phyloP scores from a whole-genome alignment of 2,329 filamentous ascomycete genomes.

The Xylaria sp. region DNA sequence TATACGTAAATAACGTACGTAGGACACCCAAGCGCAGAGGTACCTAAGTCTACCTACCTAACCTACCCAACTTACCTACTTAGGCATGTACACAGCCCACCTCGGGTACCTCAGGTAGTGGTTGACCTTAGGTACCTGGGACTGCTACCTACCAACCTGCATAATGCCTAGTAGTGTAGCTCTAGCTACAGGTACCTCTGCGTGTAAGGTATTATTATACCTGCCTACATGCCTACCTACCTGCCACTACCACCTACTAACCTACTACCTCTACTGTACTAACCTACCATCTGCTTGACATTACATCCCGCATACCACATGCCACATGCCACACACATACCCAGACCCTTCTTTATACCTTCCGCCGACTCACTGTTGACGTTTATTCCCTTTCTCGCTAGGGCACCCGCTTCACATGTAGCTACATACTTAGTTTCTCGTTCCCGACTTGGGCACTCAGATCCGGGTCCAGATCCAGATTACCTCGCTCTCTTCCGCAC shows the following conservation, averaged over 20 bases:
- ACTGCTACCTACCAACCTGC: neutral
- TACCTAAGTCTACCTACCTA: neutral
- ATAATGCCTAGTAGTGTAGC: neutral
- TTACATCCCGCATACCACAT: neutral
- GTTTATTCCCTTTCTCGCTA: neutral
- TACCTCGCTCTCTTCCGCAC: neutral
- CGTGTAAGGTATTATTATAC: neutral
- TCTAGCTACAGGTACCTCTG: neutral
- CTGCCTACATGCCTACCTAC: neutral
- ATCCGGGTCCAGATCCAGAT: too few species aligned
- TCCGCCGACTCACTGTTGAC: too few species aligned
- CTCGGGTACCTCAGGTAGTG: too few species aligned
- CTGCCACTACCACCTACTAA: neutral
- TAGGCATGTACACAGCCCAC: slow-evolving; percentile 1
- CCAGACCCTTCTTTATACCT: too few species aligned
- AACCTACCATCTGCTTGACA: too few species aligned
- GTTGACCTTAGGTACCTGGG: too few species aligned
- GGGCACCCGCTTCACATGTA: neutral
- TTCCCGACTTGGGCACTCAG: neutral
- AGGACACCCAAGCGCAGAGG: too few species aligned
- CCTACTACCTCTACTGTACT: too few species aligned
- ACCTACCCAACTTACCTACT: neutral
- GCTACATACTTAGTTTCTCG: neutral
- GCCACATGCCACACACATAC: too few species aligned
- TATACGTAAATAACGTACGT: too few species aligned